Evolutionary conservation across 371 early-diverging fungal species (phyloP), one percentile per base, ranked within the genome.

Genomic region (Dinochytrium kinnereticum): DNA sequence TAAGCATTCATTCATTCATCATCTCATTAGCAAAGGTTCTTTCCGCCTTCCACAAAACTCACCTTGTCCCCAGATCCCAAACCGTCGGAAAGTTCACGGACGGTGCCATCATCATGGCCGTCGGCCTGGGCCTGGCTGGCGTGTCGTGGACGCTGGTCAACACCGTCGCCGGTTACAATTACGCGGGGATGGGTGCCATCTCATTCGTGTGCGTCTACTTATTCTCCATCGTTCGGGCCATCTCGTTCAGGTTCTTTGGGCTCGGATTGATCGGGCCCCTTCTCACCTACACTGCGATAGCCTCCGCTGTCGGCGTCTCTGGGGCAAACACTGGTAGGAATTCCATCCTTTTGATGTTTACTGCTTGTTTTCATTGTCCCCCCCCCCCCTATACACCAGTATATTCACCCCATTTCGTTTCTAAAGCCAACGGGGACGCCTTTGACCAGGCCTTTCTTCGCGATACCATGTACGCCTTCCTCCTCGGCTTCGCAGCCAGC

Each of bases 401-500:
- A 17, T 55, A 26, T 24, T 55, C 21, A 19, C 57, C 26, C 26
- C 49, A 15, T 13, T 49, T 49, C 15, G n/a, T 55, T 55, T 55
- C 24, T 30, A 26, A 55, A 55, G 53, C 78, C 13, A 51, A 61
- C 57, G 71, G 71, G 1, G 34, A 40, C 31, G 31, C 55, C 28
- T 78, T 78, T 64, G 78, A 78, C 40, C 2, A n/a, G 2, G 31
- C 65, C 51, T 78, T 51, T 59, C 69, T 78, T 2, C 51, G 59
- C 31, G 72, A 72, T 59, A 64, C 71, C 24, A 24, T 78, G 34
- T 61, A 68, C 36, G 26, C 75, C 28, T 71, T 71, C 44, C 31
- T 74, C 31, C 71, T 78, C 36, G 78, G 78, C 3, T 17, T 69
- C 21, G 72, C 66, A 26, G 64, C 73, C 37, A 68, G 31, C 30